phyloP scores from a whole-genome alignment of 257 asterid genomes.

The Solanum appendiculatum region DNA sequence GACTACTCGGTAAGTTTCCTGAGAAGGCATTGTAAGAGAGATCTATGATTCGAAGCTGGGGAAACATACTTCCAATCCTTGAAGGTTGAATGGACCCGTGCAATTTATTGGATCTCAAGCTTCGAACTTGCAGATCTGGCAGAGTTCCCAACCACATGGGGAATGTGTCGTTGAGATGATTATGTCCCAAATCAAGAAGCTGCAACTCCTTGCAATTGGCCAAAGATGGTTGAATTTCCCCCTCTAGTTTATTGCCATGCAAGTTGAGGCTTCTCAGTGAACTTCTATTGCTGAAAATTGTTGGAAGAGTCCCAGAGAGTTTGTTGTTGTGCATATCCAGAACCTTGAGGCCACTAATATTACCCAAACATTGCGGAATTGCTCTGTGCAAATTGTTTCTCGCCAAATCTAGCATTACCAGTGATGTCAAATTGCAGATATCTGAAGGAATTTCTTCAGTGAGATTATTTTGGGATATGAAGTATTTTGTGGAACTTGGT shows the following conservation, averaged over 20 bases:
- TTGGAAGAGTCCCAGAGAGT: slow-evolving; percentile 2
- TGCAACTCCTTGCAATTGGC: neutral
- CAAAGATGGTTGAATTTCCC: slow-evolving; percentile 5
- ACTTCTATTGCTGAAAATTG: neutral
- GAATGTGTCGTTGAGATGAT: neutral
- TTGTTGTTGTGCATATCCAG: neutral
- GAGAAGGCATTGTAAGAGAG: neutral
- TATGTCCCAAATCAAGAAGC: slow-evolving; percentile 2
- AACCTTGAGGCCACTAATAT: neutral
- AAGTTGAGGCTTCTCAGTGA: neutral
- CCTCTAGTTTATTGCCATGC: slow-evolving; percentile 5
- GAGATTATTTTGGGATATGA: neutral
- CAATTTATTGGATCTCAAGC: neutral
- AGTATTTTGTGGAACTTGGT: neutral
- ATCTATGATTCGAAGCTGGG: neutral
- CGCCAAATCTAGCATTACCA: neutral
- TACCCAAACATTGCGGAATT: neutral
- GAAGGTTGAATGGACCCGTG: neutral
- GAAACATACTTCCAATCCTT: neutral
- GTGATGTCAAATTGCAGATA: neutral
- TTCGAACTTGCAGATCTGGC: neutral
- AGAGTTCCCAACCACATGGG: neutral
- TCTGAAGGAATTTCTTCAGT: neutral
- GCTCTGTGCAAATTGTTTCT: neutral
- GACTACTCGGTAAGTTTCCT: neutral